A percentile compares a stretch with the other conserved stretches of the same genome.
Conservation (phyloP, 805 yeast species). For the Kockiozyma suomiensis region DNA sequence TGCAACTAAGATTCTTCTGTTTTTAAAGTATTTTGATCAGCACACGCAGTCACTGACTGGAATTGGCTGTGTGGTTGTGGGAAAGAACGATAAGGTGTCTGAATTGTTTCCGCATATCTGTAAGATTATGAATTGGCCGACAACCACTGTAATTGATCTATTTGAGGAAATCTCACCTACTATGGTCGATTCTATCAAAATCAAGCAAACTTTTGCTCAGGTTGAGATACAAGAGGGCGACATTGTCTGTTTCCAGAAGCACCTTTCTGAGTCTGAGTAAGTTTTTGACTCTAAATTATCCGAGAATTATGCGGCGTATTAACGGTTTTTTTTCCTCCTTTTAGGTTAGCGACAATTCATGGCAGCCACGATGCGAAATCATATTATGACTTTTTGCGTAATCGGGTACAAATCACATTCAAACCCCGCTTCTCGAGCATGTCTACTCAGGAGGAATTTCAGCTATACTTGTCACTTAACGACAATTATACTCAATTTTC, state of each 20-base stretch:
- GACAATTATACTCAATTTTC: constrained; percentile 65
- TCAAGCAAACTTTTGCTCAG: constrained; percentile 37
- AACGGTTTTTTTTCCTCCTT: no score
- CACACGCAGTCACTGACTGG: constrained; percentile 60
- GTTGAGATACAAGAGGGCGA: constrained; percentile 45
- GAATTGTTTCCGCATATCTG: constrained; percentile 38
- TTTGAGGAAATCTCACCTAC: constrained; percentile 44
- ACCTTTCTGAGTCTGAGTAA: constrained; percentile 33
- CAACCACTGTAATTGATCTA: constrained; percentile 36
- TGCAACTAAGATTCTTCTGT: constrained; percentile 35
- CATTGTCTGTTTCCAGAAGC: constrained; percentile 43
- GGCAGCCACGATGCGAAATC: constrained; percentile 24
- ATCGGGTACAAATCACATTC: constrained; percentile 40
- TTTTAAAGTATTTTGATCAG: constrained; percentile 68
- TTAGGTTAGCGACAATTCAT: neutral
- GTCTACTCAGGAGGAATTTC: constrained; percentile 41
- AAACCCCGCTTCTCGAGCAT: constrained; percentile 34
- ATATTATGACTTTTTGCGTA: constrained; percentile 42
- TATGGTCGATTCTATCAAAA: constrained; percentile 41
- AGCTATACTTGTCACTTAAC: constrained; percentile 67
- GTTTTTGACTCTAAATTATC: neutral
- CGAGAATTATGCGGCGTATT: neutral
- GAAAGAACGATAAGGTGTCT: constrained; percentile 50
- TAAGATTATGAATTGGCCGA: constrained; percentile 39
- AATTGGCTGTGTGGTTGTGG: constrained; percentile 59